Evolutionary conservation across 2,329 filamentous ascomycete genomes (phyloP), one percentile per base, ranked within the genome.

Genomic region (Conoideocrella luteorostrata): DNA sequence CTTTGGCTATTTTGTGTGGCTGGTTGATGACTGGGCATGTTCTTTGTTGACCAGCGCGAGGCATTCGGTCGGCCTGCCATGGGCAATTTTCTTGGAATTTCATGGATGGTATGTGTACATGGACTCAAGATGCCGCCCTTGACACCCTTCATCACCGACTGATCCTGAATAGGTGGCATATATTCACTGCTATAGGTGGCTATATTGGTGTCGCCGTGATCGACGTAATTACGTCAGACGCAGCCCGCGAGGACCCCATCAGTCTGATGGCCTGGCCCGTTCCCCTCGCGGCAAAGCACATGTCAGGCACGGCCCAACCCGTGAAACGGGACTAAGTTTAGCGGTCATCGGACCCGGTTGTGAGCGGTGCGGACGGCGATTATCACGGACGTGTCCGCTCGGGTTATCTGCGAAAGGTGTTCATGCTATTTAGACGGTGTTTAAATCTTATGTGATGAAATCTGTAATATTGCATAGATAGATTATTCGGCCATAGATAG

Each of bases 101-200:
- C 66, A 69, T 41, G 66, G 66, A 49, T 69, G 66, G 66, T 69
- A 57, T 21, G 59, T 42, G n/a, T n/a, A n/a, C n/a, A n/a, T n/a
- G n/a, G n/a, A n/a, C n/a, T n/a, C n/a, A n/a, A n/a, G n/a, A n/a
- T n/a, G n/a, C n/a, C n/a, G n/a, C n/a, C n/a, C n/a, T n/a, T 4
- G 7, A 12, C 30, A 4, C 26, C 24, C 9, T 13, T 26, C 9
- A 7, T n/a, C 24, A 51, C 20, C 48, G 11, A 15, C 17, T 12
- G 13, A 17, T 35, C 2, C 2, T 5, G 12, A 17, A 38, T 11
- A 68, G 65, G 65, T 68, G 66, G 66, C 66, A 69, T 45, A 32
- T 68, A 5, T 59, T 68, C 5, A 69, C 66, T 4, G 63, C 61
- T 1, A 62, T 69, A 22, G 66, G 66, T 10, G 66, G 65, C 3